These are phyloP conservation scores for Funneliformis geosporum DNA, from an alignment of 192 early-diverging fungal species.

Conservation along the genomic window DNA sequence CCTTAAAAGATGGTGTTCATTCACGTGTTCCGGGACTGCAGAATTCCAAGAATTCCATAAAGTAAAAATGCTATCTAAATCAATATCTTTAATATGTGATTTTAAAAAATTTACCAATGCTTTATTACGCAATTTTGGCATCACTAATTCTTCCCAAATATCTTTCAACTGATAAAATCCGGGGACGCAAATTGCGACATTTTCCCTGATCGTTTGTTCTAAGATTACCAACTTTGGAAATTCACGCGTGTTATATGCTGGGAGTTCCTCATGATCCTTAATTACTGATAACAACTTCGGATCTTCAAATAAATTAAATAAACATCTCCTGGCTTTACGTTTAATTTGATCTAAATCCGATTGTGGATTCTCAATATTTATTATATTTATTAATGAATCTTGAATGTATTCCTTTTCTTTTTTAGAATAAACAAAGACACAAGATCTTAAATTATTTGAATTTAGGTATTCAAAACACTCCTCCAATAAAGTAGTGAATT, in stretches of 20 bases:
- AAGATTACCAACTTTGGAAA: constrained; percentile 27
- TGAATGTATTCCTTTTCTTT: constrained; percentile 11
- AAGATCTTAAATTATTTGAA: not conserved
- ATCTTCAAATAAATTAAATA: constrained; percentile 32
- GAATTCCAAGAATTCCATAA: not conserved
- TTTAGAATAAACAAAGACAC: constrained; percentile 30
- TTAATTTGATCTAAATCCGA: not conserved
- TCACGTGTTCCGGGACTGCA: not conserved
- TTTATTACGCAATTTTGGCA: not conserved
- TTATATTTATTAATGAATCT: constrained; percentile 15
- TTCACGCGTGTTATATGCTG: not conserved
- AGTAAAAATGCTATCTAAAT: constrained; percentile 6
- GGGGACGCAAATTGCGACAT: constrained; percentile 31
- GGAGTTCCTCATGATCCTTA: not conserved
- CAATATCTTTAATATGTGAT: not conserved
- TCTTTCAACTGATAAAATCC: constrained; percentile 34
- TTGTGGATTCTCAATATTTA: not conserved
- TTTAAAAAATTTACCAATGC: not conserved
- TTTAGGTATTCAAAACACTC: constrained; percentile 7
- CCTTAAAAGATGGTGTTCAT: not conserved
- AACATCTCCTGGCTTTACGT: constrained; percentile 4
- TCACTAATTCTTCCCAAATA: constrained; percentile 16
- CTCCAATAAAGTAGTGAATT: constrained; percentile 9
- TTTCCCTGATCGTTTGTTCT: constrained; percentile 30
- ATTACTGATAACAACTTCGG: not conserved